Conservation (phyloP, 2,329 filamentous ascomycete genomes). For the Triangularia verruculosa region DNA sequence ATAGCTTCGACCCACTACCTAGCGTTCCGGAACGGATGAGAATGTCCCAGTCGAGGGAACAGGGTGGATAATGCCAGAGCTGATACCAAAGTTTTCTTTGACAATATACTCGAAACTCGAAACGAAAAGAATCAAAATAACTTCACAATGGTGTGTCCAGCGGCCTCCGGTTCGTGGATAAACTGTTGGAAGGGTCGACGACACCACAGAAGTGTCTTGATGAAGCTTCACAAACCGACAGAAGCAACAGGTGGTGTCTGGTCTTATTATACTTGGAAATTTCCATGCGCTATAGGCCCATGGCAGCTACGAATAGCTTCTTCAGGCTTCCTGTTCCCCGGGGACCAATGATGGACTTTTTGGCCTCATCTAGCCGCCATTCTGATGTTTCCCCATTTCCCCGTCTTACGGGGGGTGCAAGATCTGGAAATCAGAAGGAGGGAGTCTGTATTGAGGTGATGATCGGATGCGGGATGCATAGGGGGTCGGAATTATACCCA, state of each 20-base stretch:
- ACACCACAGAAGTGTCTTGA: no score
- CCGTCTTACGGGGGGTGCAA: neutral
- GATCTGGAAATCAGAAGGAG: neutral
- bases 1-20: neutral
- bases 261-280: neutral
- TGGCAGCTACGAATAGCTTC: neutral
- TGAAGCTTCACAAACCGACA: neutral
- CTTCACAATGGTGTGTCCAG: neutral
- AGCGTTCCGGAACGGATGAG: neutral
- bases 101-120: neutral
- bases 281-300: neutral
- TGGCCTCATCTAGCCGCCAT: neutral
- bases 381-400: neutral
- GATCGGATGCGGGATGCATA: neutral
- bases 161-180: no score
- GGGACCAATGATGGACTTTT: neutral
- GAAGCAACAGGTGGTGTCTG: neutral
- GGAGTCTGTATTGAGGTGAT: neutral
- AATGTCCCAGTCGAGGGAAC: no score
- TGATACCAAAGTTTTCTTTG: neutral
- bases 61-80: neutral
- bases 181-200: neutral
- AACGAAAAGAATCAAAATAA: neutral
- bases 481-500: neutral
- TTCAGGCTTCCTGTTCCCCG: neutral